Percentiles rank a stretch among this genome's conserved stretches.
These are phyloP conservation scores for Polyplosphaeria fusca DNA, from an alignment of 495 filamentous ascomycete species.

Conservation along the genomic window DNA sequence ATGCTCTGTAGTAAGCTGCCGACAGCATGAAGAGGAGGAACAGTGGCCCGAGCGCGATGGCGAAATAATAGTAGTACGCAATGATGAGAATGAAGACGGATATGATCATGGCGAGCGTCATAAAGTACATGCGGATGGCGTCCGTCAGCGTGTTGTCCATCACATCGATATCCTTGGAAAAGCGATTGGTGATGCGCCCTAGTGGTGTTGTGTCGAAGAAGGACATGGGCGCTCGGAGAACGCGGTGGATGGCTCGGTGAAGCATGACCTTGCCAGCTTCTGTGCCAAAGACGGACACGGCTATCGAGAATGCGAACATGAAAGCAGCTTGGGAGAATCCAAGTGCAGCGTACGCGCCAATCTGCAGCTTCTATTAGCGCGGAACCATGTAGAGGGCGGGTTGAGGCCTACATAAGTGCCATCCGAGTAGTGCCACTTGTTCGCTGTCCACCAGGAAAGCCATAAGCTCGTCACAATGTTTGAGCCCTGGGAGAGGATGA, in stretches of 20 bases:
- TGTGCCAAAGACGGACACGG: constrained; percentile 74
- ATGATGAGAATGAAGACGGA: constrained; percentile 87
- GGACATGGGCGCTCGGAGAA: constrained; percentile 87
- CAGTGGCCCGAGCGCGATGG: constrained; percentile 81
- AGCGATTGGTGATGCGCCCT: constrained; percentile 95
- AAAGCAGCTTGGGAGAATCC: constrained; percentile 68
- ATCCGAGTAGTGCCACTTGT: constrained; percentile 63
- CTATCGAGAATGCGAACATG: constrained; percentile 71
- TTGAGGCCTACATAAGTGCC: constrained; percentile 60
- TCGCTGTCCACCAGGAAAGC: constrained; percentile 87
- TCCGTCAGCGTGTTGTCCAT: constrained; percentile 95
- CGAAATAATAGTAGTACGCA: constrained; percentile 90
- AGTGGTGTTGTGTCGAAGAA: constrained; percentile 97
- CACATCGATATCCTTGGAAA: constrained; percentile 89
- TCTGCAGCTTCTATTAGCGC: too few relatives aligned
- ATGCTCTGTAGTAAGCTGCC: constrained; percentile 82
- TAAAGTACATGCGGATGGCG: constrained; percentile 87
- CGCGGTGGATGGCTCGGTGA: constrained; percentile 71
- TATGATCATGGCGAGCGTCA: constrained; percentile 68
- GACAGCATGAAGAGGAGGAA: constrained; percentile 77
- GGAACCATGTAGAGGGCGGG: too few relatives aligned
- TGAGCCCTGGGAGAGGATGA: constrained; percentile 69
- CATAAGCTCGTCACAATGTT: constrained; percentile 87
- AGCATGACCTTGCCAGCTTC: constrained; percentile 79
- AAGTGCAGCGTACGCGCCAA: constrained; percentile 80